Percentiles rank a stretch among this genome's conserved stretches.
These are phyloP conservation scores for Pulveroboletus sp. DNA, from an alignment of 1,284 basidiomycete species.

Conservation along the genomic window DNA sequence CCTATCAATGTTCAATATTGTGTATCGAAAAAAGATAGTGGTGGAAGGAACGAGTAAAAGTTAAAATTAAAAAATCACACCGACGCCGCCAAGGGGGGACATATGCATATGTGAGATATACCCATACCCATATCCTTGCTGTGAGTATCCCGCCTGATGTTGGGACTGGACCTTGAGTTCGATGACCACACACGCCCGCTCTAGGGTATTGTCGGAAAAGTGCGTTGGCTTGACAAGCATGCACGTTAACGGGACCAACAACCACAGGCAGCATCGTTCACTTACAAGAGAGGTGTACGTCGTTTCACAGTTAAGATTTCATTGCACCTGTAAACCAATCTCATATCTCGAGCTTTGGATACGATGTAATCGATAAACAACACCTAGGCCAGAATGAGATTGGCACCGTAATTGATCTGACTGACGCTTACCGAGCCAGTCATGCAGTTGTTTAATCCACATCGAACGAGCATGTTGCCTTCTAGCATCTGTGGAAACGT, in stretches of 20 bases:
- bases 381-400: slow-evolving; percentile 41
- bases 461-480: slow-evolving; percentile 77
- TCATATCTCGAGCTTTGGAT: slow-evolving; percentile 96
- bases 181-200: slow-evolving; percentile 82
- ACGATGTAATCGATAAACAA: slow-evolving; percentile 85
- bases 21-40: no score
- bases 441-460: slow-evolving; percentile 91
- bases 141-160: no score
- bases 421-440: slow-evolving; percentile 69
- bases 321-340: slow-evolving; percentile 87
- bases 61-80: no score
- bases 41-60: no score
- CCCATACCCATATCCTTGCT: no score
- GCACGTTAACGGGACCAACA: neutral
- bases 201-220: slow-evolving; percentile 72
- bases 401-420: slow-evolving; percentile 35
- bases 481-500: slow-evolving; percentile 52
- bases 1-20: no score
- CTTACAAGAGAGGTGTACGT: slow-evolving; percentile 82
- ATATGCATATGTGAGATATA: no score
- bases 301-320: slow-evolving; percentile 56
- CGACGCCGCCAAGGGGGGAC: no score
- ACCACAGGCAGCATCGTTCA: slow-evolving; percentile 5
- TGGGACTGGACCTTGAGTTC: slow-evolving; percentile 86
- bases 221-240: slow-evolving; percentile 59